Evolutionary conservation across 306 rosid species (phyloP).

Genomic region (Prunus mongolica): DNA sequence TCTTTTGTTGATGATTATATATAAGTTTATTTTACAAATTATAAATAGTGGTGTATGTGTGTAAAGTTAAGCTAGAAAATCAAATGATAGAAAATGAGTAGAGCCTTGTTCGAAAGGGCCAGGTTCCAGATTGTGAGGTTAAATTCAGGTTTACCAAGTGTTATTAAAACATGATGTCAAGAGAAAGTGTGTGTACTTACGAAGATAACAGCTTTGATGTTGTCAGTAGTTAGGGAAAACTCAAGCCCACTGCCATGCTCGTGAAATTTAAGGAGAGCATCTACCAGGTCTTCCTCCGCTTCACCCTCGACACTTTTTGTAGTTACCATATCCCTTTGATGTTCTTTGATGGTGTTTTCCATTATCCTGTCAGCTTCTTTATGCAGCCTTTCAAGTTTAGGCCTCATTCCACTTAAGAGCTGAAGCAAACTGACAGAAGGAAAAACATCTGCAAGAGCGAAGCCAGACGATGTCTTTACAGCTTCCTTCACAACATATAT

Average conservation of each 20-base stretch:
- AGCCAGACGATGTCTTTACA: background rate
- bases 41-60: too few relatives aligned
- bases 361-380: background rate
- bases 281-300: background rate
- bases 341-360: background rate
- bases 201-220: constrained; percentile 16
- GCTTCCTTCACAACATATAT: background rate
- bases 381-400: constrained; percentile 23
- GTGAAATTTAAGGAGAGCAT: constrained; percentile 12
- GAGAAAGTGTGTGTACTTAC: background rate
- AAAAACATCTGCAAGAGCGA: constrained; percentile 23
- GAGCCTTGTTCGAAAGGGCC: too few relatives aligned
- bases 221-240: constrained; percentile 3
- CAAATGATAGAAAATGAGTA: too few relatives aligned
- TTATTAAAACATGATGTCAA: too few relatives aligned
- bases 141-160: too few relatives aligned
- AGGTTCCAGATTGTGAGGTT: too few relatives aligned
- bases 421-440: constrained; percentile 33
- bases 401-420: constrained; percentile 3
- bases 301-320: background rate
- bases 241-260: background rate
- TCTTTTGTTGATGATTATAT: too few relatives aligned
- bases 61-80: too few relatives aligned
- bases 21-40: too few relatives aligned
- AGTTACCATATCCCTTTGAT: background rate